phyloP scores from a whole-genome alignment of 2,329 filamentous ascomycete genomes.

The Fusarium sp. region DNA sequence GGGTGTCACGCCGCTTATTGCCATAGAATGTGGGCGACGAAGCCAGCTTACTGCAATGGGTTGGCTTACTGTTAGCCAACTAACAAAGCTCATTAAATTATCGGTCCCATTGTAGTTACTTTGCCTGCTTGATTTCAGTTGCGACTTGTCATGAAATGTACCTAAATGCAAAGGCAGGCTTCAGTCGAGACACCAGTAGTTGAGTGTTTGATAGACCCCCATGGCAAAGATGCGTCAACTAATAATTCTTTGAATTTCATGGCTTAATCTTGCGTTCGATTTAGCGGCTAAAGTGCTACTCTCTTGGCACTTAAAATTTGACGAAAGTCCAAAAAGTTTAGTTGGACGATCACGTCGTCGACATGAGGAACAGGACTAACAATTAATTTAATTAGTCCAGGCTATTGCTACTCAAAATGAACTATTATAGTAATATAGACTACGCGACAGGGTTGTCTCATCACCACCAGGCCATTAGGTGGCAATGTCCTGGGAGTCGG shows the following conservation, averaged over 20 bases:
- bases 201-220: not conserved
- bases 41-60: too few relatives aligned
- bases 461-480: too few relatives aligned
- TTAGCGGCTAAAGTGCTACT: fast-evolving
- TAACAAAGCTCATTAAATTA: too few relatives aligned
- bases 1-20: too few relatives aligned
- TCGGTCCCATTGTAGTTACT: too few relatives aligned
- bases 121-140: not conserved
- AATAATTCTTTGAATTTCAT: slow-evolving; percentile 27
- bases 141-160: not conserved
- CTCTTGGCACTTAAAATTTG: not conserved
- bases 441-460: not conserved
- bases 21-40: too few relatives aligned
- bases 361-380: not conserved
- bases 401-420: too few relatives aligned
- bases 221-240: fast-evolving
- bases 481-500: not conserved
- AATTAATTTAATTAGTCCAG: too few relatives aligned
- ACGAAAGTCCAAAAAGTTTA: not conserved
- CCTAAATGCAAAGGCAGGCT: not conserved
- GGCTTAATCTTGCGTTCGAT: fast-evolving
- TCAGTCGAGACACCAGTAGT: not conserved
- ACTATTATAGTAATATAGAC: not conserved
- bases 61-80: too few relatives aligned
- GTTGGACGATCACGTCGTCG: not conserved